Percentiles rank a stretch among this genome's conserved stretches.
Evolutionary conservation across 202 grass and related monocot species (phyloP).

Genomic region (Eragrostis tef): DNA sequence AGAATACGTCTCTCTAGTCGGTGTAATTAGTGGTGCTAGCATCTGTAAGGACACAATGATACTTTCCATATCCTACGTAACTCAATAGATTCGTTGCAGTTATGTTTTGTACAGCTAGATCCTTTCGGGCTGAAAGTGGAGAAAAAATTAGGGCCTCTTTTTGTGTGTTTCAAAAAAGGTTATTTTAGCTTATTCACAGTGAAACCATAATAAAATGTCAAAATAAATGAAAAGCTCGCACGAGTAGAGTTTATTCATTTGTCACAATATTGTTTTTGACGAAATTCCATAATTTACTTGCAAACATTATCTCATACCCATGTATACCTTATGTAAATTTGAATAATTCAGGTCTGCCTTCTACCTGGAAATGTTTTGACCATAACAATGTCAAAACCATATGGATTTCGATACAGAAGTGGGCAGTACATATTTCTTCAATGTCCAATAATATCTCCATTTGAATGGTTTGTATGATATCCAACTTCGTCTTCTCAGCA

Average conservation of each 20-base stretch:
- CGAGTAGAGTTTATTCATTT: slow-evolving; percentile 16
- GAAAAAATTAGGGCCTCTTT: background rate
- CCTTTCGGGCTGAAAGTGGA: background rate
- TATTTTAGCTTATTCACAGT: background rate
- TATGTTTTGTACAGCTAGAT: background rate
- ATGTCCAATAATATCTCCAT: slow-evolving; percentile 87
- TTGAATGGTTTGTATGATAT: slow-evolving; percentile 74
- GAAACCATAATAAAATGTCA: slow-evolving; percentile 1
- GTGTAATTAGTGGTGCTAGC: slow-evolving; percentile 8
- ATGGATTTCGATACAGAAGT: slow-evolving; percentile 96
- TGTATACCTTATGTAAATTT: slow-evolving; percentile 36
- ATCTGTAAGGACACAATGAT: background rate
- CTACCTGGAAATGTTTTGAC: slow-evolving; percentile 94
- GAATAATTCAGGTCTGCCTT: slow-evolving; percentile 68
- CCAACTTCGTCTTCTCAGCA: slow-evolving; percentile 10
- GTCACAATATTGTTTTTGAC: no score
- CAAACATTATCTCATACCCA: background rate
- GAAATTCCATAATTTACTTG: background rate
- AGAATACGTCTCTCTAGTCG: slow-evolving; percentile 1
- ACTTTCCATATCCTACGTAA: background rate
- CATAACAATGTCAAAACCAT: slow-evolving; percentile 96
- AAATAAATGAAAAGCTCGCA: background rate
- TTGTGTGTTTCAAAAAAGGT: background rate
- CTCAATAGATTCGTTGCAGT: background rate
- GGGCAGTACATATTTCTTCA: slow-evolving; percentile 99